Evolutionary conservation across 371 early-diverging fungal species (phyloP).

Genomic region (Paraphysoderma sedebokerense): DNA sequence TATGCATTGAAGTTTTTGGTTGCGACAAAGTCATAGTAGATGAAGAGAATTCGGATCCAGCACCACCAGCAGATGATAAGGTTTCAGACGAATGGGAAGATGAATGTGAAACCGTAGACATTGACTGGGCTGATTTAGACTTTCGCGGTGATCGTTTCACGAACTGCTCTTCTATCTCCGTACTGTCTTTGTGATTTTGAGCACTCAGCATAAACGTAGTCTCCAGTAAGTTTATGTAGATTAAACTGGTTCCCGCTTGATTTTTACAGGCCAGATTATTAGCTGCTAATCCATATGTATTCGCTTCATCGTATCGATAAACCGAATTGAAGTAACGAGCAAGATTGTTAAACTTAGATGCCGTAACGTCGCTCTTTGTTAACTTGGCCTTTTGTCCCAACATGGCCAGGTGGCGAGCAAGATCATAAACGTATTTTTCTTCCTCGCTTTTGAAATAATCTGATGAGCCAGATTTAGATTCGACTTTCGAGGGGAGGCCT

Average conservation of each 20-base stretch:
- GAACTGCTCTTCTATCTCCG: too few relatives aligned
- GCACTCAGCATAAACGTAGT: not conserved
- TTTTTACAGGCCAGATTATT: not conserved
- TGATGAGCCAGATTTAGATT: not conserved
- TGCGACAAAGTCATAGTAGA: too few relatives aligned
- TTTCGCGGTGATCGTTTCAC: too few relatives aligned
- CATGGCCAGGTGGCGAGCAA: constrained; percentile 21
- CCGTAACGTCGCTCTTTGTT: not conserved
- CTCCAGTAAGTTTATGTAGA: not conserved
- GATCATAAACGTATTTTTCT: constrained; percentile 16
- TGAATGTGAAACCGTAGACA: too few relatives aligned
- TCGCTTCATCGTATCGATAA: not conserved
- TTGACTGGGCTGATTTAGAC: too few relatives aligned
- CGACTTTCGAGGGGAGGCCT: constrained; percentile 7
- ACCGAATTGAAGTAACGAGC: not conserved
- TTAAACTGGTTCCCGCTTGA: not conserved
- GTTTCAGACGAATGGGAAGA: too few relatives aligned
- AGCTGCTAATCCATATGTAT: not conserved
- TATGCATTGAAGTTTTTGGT: too few relatives aligned
- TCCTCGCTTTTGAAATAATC: constrained; percentile 7
- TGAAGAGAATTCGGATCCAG: too few relatives aligned
- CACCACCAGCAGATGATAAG: too few relatives aligned
- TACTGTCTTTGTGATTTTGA: too few relatives aligned
- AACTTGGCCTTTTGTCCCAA: constrained; percentile 13
- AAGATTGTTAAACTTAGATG: not conserved